phyloP scores from a whole-genome alignment of 2,329 filamentous ascomycete genomes.

The Zarea fungicola region DNA sequence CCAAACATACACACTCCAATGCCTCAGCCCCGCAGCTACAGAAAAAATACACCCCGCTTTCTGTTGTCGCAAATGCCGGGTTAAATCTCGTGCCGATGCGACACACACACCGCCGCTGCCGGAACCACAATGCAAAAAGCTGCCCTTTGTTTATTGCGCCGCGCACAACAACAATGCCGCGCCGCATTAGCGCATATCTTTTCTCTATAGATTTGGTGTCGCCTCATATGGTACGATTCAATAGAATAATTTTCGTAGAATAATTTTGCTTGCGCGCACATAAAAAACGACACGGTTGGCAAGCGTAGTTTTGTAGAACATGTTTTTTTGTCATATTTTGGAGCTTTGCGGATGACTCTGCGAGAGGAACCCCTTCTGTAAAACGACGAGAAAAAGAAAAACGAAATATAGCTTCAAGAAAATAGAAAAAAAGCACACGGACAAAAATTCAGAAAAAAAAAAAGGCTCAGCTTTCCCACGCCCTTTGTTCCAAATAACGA shows the following conservation, averaged over 20 bases:
- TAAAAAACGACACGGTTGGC: no score
- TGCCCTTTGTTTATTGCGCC: neutral
- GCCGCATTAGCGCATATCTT: conserved; percentile 5
- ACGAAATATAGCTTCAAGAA: neutral
- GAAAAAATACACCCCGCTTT: neutral
- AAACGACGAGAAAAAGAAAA: neutral
- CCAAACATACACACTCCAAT: no score
- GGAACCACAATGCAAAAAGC: neutral
- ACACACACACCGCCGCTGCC: neutral
- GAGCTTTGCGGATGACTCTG: no score
- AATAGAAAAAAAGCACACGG: neutral
- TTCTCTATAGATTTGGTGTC: neutral
- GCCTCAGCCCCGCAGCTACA: conserved; percentile 3
- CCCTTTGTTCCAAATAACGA: neutral
- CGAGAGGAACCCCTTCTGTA: no score
- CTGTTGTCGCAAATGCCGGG: neutral
- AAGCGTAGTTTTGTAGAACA: no score
- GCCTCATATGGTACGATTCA: neutral
- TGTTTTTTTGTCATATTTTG: no score
- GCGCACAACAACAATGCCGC: neutral
- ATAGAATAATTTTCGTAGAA: neutral
- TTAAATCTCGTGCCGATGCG: conserved; percentile 6
- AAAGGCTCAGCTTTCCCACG: neutral
- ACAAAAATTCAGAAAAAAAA: neutral
- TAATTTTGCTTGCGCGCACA: neutral